Base-by-base conservation (phyloP, 1,139 yeast genomes). In the Nakaseomyces glabratus region DNA sequence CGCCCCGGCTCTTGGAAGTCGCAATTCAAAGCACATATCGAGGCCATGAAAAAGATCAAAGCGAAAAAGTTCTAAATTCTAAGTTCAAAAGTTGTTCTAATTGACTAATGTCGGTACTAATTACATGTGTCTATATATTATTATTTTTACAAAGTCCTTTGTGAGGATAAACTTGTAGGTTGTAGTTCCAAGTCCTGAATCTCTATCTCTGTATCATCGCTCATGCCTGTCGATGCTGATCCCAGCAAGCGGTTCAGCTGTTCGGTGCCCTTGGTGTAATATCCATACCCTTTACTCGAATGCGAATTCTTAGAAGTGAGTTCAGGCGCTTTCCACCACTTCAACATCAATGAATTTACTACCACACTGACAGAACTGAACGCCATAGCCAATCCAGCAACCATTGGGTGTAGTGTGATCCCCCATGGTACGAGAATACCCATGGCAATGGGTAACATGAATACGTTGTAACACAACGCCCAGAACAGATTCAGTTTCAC, bases 361-460 rank as follows among this genome's bases (percentile, higher is more conserved):
- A 93, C 90, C 15, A 93, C 98, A 52, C 94, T 81, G 4, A 85
- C 79, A 7, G 95, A 82, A 47, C 95, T 82, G 51, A 82, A 63
- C 1, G 95, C 95, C 98, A 93, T 93, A 1, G 96, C 81, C 1
- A 78, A 80, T 13, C 95, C 94, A 13, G 95, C 93, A 50, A 84
- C 74, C 50, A 93, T 80, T n/a, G 95, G 95, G 37, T 90, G 81
- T 46, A 80, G 58, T 59, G 77, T 73, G 26, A 85, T 58, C 18
- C 85, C 84, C 56, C 82, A 76, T 2, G 95, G 95, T 31, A 88
- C 66, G 37, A 80, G 58, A 12, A 80, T 65, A 2, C 97, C 97
- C 96, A 90, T 88, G 1, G 98, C 96, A 52, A 90, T 73, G 2
- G 98, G 99, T 28, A 93, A 69, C 95, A 90, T 86, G 24, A 82